phyloP scores from a whole-genome alignment of 2,329 filamentous ascomycete species.

The Colletotrichum sp. region DNA sequence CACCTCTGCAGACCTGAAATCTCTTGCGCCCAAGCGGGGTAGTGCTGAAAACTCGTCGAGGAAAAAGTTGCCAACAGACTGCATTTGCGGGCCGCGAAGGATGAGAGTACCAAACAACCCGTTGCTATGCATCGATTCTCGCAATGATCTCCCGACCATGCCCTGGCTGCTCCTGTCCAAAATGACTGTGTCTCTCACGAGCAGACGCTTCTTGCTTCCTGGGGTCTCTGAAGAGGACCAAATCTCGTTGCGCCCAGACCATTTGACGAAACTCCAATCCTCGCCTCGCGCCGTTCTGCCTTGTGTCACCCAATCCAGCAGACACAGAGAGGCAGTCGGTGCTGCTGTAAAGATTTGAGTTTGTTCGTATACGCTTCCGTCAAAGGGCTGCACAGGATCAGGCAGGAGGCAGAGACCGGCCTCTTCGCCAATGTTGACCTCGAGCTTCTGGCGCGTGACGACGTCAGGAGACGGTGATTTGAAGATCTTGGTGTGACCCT shows the following conservation, averaged over 20 bases:
- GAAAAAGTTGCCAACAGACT: conserved; percentile 73
- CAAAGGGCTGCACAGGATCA: conserved; percentile 93
- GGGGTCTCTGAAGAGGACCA: conserved; percentile 53
- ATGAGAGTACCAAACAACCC: conserved; percentile 87
- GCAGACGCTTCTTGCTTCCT: conserved; percentile 57
- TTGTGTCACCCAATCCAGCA: conserved; percentile 94
- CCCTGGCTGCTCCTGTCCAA: conserved; percentile 61
- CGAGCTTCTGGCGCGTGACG: conserved; percentile 63
- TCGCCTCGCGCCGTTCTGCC: conserved; percentile 86
- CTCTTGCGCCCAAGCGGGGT: conserved; percentile 81
- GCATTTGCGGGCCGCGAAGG: conserved; percentile 74
- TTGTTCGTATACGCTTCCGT: conserved; percentile 83
- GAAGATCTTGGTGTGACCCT: conserved; percentile 95
- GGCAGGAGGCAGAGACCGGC: conserved; percentile 74
- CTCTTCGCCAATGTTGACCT: conserved; percentile 52
- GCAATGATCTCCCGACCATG: conserved; percentile 44
- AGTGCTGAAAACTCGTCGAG: conserved; percentile 77
- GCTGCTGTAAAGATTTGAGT: conserved; percentile 75
- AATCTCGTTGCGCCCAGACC: conserved; percentile 89
- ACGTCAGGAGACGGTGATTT: conserved; percentile 68
- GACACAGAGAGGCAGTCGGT: conserved; percentile 68
- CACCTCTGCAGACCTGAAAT: conserved; percentile 68
- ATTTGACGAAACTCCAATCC: conserved; percentile 82
- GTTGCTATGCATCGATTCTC: conserved; percentile 73
- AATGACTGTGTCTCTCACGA: conserved; percentile 86